Percentiles rank a stretch among this genome's conserved stretches.
Conservation (phyloP, 805 yeast species). For the Ogataea polymorpha region DNA sequence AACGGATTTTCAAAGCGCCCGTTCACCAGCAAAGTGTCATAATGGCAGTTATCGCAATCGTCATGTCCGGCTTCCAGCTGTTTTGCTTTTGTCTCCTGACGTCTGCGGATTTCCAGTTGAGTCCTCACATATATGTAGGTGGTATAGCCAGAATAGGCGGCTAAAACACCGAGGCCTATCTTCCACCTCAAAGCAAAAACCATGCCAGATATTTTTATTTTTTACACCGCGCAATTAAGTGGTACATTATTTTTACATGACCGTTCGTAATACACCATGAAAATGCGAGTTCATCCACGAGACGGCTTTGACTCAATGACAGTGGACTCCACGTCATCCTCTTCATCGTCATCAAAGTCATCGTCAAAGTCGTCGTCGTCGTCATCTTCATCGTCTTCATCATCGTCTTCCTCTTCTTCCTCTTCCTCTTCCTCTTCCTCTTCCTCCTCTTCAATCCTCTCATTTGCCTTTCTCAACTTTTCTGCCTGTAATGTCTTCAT, state of each 20-base stretch:
- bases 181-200: conserved; percentile 32
- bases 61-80: conserved; percentile 4
- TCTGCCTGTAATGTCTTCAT: conserved; percentile 59
- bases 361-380: conserved; percentile 23
- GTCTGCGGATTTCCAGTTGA: conserved; percentile 46
- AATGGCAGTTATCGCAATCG: conserved; percentile 26
- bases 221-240: conserved; percentile 5
- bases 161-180: conserved; percentile 41
- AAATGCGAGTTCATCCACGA: conserved; percentile 1
- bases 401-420: conserved; percentile 39
- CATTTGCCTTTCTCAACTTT: conserved; percentile 45
- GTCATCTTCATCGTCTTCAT: conserved; percentile 39
- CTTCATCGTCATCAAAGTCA: conserved; percentile 13
- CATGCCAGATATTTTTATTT: conserved; percentile 6
- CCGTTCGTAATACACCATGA: conserved; percentile 4
- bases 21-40: conserved; percentile 48
- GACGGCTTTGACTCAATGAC: conserved; percentile 2
- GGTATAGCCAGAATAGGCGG: conserved; percentile 64
- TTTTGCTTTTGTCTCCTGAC: conserved; percentile 30
- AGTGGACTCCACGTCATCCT: conserved; percentile 11
- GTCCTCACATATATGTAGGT: conserved; percentile 57
- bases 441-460: conserved; percentile 45
- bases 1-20: conserved; percentile 92
- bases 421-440: conserved; percentile 43
- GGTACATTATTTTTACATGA: conserved; percentile 3